Evolutionary conservation across 306 rosid genomes (phyloP), one percentile per base, ranked within the genome.

Genomic region (Biancaea sappan): DNA sequence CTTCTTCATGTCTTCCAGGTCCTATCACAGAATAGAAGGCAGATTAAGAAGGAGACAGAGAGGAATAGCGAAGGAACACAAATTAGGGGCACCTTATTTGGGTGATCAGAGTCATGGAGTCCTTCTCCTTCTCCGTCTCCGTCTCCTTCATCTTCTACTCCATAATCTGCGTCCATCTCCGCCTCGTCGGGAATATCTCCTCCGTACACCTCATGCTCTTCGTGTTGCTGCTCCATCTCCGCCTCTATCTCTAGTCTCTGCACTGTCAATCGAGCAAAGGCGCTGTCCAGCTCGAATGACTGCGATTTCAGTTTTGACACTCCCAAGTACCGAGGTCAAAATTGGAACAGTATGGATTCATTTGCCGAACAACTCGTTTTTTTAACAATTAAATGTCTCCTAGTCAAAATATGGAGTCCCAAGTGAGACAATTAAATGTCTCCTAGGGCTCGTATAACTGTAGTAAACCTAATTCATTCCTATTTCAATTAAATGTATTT

Each of bases 1-100:
- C 89, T 89, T 95, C 86, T 92, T 95, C 99, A 95, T 95, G 60
- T 95, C 98, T 91, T 92, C 99, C 93, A 95, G 79, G 73, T 95
- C 99, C 98, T 95, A 26, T 31, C 53, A 40, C 22, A 51, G 22
- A 34, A 76, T 31, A 50, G 19, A 29, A 74, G 35, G 26, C 16
- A 28, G 32, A 48, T 28, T 37, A 3, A 69, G 73, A 77, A 8
- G 8, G 16, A 57, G 50, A 66, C 12, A 26, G 26, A 75, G 43
- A 22, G 19, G 53, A 12, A 48, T 15, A 34, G 46, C 26, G 26
- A 10, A 60, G 46, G 40, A 0, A 12, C 15, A 31, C 26, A 8
- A 71, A 8, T 14, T 4, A 21, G 35, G 13, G 75, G 4, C 59
- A 57, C 94, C 94, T 89, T 89, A 58, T 57, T 57, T 2, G 91